phyloP scores from a whole-genome alignment of 2,329 filamentous ascomycete species.

The Alternaria rosae region DNA sequence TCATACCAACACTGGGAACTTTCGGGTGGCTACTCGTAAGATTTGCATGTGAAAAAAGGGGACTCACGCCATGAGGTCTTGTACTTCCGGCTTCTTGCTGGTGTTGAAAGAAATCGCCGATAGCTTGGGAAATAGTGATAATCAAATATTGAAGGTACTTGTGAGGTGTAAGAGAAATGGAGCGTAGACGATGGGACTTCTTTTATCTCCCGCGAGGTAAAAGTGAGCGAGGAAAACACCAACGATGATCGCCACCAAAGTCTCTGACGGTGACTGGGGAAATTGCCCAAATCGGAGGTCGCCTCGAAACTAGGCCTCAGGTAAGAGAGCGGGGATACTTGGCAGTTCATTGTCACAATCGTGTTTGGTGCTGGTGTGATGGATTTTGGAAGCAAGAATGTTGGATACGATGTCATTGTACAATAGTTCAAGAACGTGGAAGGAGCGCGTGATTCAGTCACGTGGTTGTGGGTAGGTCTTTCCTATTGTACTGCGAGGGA shows the following conservation, averaged over 20 bases:
- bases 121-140: neutral
- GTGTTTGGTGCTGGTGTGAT: neutral
- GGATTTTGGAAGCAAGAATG: neutral
- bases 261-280: neutral
- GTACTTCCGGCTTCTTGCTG: neutral
- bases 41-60: neutral
- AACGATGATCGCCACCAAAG: neutral
- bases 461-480: neutral
- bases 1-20: neutral
- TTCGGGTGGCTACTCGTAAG: neutral
- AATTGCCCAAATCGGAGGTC: neutral
- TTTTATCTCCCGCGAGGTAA: neutral
- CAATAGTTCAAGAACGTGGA: neutral
- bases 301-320: neutral
- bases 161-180: neutral
- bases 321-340: neutral
- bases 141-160: neutral
- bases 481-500: neutral
- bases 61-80: slow-evolving; percentile 16
- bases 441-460: neutral
- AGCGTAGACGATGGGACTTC: neutral
- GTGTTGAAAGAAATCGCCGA: neutral
- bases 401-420: neutral
- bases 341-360: neutral
- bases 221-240: neutral